These are phyloP conservation scores for Populus tremula DNA, from an alignment of 345 rosid genomes.

Conservation along the genomic window DNA sequence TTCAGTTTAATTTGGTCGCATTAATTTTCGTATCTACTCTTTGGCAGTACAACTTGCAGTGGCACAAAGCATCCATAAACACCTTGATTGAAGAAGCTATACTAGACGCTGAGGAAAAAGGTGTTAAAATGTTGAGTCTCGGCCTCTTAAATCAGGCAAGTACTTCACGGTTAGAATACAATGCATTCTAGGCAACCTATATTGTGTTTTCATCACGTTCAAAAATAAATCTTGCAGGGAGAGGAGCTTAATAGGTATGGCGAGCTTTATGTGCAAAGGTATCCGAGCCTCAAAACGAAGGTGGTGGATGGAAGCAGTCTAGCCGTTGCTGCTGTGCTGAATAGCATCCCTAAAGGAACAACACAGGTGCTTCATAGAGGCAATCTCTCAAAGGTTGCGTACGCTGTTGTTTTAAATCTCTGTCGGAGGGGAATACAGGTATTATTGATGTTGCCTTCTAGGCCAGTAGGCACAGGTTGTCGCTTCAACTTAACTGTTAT, in stretches of 20 bases:
- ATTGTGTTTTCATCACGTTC: too few relatives aligned
- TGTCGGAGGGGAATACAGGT: constrained; percentile 56
- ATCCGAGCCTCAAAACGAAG: constrained; percentile 45
- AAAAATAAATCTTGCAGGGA: constrained; percentile 29
- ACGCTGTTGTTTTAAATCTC: constrained; percentile 40
- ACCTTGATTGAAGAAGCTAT: constrained; percentile 56
- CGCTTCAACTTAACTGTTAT: too few relatives aligned
- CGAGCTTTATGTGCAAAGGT: constrained; percentile 37
- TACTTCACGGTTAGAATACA: neutral
- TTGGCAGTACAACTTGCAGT: constrained; percentile 38
- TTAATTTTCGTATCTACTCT: neutral
- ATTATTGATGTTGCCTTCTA: neutral
- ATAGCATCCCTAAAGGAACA: constrained; percentile 54
- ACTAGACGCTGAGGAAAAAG: constrained; percentile 51
- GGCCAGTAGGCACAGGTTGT: too few relatives aligned
- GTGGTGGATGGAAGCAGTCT: constrained; percentile 69
- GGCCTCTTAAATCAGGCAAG: constrained; percentile 67
- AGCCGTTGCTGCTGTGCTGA: constrained; percentile 50
- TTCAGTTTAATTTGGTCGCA: too few relatives aligned
- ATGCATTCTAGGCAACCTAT: too few relatives aligned
- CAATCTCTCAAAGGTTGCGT: constrained; percentile 49
- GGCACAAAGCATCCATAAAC: constrained; percentile 43
- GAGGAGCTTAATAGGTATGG: constrained; percentile 57
- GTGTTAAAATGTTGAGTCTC: constrained; percentile 53
- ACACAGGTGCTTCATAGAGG: constrained; percentile 47